Percentiles rank a stretch among this genome's conserved stretches.
Conservation (phyloP, 2,329 filamentous ascomycete genomes). For the Alternaria infectoria region DNA sequence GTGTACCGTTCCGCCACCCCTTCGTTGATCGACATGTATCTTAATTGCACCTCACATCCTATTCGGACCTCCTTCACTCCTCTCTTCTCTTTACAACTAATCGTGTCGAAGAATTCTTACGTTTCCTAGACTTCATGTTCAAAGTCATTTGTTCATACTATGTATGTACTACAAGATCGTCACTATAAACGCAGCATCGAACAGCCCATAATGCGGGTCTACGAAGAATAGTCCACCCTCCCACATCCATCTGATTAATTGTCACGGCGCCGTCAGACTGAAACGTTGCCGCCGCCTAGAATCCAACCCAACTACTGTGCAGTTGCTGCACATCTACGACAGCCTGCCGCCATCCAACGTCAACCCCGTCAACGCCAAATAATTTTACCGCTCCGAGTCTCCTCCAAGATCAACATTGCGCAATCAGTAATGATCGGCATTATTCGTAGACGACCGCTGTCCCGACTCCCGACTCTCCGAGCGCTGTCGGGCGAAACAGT, state of each 20-base stretch:
- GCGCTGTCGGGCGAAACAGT: constrained; percentile 4
- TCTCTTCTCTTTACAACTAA: neutral
- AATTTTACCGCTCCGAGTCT: constrained; percentile 10
- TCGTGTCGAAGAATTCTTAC: neutral
- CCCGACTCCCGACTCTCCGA: neutral
- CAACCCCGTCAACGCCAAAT: constrained; percentile 21
- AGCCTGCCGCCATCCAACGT: neutral
- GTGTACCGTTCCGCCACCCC: constrained; percentile 14
- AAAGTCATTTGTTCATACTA: neutral
- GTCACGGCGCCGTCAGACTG: neutral
- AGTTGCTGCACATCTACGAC: neutral
- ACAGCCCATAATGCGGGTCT: neutral
- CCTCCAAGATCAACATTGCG: neutral
- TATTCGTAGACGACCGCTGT: neutral
- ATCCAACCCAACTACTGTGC: neutral
- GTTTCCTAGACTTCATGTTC: neutral
- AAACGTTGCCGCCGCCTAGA: constrained; percentile 10
- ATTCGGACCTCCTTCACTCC: neutral
- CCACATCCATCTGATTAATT: neutral
- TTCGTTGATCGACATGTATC: constrained; percentile 23
- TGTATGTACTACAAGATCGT: neutral
- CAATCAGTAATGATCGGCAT: neutral
- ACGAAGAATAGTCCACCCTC: neutral
- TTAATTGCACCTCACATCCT: constrained; percentile 29
- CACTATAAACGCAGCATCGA: neutral